phyloP scores from a whole-genome alignment of 805 yeast species.

The Monosporozyma aquatica region DNA sequence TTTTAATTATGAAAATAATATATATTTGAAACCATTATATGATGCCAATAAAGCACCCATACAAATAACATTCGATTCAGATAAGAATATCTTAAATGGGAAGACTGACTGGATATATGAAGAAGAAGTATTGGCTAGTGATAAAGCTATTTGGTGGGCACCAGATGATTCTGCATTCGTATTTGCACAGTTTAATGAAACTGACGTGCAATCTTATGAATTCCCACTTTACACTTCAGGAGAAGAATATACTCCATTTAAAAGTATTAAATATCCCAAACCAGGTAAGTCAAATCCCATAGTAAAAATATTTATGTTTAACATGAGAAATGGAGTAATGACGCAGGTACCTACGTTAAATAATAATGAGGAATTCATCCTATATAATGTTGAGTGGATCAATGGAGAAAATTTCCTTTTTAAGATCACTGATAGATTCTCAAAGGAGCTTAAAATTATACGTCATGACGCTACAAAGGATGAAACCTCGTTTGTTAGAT shows the following conservation, averaged over 20 bases:
- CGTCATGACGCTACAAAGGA: constrained; percentile 30
- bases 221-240: constrained; percentile 43
- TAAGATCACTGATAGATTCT: constrained; percentile 55
- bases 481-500: constrained; percentile 34
- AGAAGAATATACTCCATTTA: constrained; percentile 38
- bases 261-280: constrained; percentile 56
- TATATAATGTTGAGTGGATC: constrained; percentile 59
- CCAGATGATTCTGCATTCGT: constrained; percentile 50
- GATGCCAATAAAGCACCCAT: constrained; percentile 2
- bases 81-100: constrained; percentile 47
- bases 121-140: constrained; percentile 60
- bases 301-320: constrained; percentile 39
- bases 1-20: constrained; percentile 46
- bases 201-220: constrained; percentile 44
- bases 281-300: constrained; percentile 60
- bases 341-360: constrained; percentile 19
- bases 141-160: constrained; percentile 64
- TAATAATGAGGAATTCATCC: constrained; percentile 37
- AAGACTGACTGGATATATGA: constrained; percentile 81
- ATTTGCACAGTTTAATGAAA: constrained; percentile 51
- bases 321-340: constrained; percentile 23
- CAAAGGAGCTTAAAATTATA: constrained; percentile 46
- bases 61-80: constrained; percentile 40
- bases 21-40: constrained; percentile 39
- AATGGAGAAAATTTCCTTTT: constrained; percentile 40